phyloP scores from a whole-genome alignment of 208 protist species.

The Crithidia brevicula region DNA sequence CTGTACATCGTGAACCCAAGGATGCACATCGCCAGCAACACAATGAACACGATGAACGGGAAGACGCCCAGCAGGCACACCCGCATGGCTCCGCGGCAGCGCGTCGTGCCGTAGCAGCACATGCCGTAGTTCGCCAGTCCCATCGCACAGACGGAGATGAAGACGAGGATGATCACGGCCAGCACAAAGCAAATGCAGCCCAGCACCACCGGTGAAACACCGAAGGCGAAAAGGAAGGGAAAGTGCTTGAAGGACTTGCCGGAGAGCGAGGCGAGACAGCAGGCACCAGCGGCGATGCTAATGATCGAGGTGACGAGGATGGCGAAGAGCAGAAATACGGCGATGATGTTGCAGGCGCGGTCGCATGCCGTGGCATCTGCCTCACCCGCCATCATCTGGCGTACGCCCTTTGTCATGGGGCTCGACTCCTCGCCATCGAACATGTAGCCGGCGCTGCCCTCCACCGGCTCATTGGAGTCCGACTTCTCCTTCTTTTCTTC shows the following conservation, averaged over 20 bases:
- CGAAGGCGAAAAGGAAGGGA: slow-evolving; percentile 41
- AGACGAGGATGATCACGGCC: slow-evolving; percentile 32
- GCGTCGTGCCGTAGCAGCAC: slow-evolving; percentile 45
- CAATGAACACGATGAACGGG: slow-evolving; percentile 46
- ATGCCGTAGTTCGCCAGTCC: slow-evolving; percentile 50
- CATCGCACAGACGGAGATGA: slow-evolving; percentile 44
- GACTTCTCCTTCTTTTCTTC: not conserved
- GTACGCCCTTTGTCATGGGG: slow-evolving; percentile 30
- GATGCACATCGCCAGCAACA: slow-evolving; percentile 48
- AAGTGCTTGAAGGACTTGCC: slow-evolving; percentile 53
- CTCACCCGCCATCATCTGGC: slow-evolving; percentile 12
- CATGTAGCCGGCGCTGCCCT: slow-evolving; percentile 18
- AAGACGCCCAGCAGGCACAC: slow-evolving; percentile 54
- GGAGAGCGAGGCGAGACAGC: slow-evolving; percentile 40
- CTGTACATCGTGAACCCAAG: slow-evolving; percentile 54
- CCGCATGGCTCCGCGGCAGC: slow-evolving; percentile 23
- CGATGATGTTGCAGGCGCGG: slow-evolving; percentile 39
- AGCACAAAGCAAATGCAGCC: slow-evolving; percentile 37
- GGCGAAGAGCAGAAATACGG: slow-evolving; percentile 42
- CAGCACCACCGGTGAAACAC: slow-evolving; percentile 36
- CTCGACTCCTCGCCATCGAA: slow-evolving; percentile 34
- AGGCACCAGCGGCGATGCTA: slow-evolving; percentile 52
- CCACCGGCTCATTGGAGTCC: slow-evolving; percentile 1
- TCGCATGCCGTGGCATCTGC: slow-evolving; percentile 15
- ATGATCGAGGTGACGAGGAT: slow-evolving; percentile 50